Conservation (phyloP, 2,329 filamentous ascomycete genomes). For the Ramularia collo-cygni region DNA sequence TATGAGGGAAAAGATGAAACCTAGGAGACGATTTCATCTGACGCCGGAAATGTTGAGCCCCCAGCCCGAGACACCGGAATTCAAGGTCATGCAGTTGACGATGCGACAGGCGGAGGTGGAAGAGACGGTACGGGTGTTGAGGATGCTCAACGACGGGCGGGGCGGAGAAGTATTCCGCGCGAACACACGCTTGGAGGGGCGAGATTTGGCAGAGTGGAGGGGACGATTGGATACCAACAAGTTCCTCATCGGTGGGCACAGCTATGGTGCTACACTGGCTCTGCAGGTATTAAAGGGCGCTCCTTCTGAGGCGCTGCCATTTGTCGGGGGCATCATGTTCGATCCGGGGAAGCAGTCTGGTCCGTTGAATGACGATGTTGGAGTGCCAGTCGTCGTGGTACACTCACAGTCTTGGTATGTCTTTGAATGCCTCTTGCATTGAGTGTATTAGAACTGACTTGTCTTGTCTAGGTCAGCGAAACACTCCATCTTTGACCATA, state of each 20-base stretch:
- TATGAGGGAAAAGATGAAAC: conserved; percentile 28
- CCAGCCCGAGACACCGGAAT: conserved; percentile 24
- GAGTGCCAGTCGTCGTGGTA: conserved; percentile 53
- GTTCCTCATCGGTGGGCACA: conserved; percentile 56
- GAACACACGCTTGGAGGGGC: conserved; percentile 46
- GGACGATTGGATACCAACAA: conserved; percentile 49
- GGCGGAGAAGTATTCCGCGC: conserved; percentile 29
- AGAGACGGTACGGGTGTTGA: conserved; percentile 39
- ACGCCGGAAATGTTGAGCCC: conserved; percentile 30
- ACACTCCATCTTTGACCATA: conserved; percentile 53
- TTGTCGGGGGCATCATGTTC: conserved; percentile 54
- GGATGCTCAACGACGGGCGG: conserved; percentile 34
- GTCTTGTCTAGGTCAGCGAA: conserved; percentile 35
- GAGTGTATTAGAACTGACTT: no score
- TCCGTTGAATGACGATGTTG: conserved; percentile 52
- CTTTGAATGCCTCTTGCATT: no score
- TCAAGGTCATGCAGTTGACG: conserved; percentile 38
- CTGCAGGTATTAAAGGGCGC: conserved; percentile 52
- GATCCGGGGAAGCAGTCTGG: conserved; percentile 62
- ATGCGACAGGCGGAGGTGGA: conserved; percentile 42
- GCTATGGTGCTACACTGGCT: conserved; percentile 59
- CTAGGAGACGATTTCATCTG: conserved; percentile 34
- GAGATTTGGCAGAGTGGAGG: conserved; percentile 44
- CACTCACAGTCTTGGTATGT: conserved; percentile 56
- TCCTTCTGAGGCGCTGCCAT: conserved; percentile 37